A percentile compares a stretch with the other conserved stretches of the same genome.
Conservation (phyloP, 495 filamentous ascomycete genomes). For the Mycothermus thermophilus region DNA sequence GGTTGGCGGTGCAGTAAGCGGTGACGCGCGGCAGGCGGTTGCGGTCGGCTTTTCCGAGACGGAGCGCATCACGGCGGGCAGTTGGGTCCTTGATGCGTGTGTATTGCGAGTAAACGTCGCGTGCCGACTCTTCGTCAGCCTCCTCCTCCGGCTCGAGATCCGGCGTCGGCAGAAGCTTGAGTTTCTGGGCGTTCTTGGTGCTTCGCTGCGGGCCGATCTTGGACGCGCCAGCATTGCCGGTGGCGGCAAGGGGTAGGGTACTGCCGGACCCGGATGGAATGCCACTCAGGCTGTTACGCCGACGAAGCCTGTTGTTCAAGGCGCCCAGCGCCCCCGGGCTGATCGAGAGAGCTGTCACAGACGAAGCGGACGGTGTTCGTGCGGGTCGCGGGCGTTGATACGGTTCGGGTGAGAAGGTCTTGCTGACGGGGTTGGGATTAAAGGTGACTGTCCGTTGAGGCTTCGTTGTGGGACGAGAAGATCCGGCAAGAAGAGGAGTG, state of each 20-base stretch:
- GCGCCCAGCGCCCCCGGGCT: slow-evolving; percentile 26
- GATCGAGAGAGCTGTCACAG: slow-evolving; percentile 13
- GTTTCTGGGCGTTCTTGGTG: slow-evolving; percentile 87
- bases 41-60: slow-evolving; percentile 85
- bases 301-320: slow-evolving; percentile 72
- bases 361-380: slow-evolving; percentile 6
- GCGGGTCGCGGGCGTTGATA: slow-evolving; percentile 4
- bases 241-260: slow-evolving; percentile 36
- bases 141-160: slow-evolving; percentile 63
- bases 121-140: slow-evolving; percentile 73
- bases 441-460: slow-evolving; percentile 35
- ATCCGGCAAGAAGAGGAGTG: slow-evolving; percentile 28
- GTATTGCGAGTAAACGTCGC: slow-evolving; percentile 93
- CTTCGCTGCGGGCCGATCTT: slow-evolving; percentile 94
- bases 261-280: not conserved
- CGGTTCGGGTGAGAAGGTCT: slow-evolving; percentile 36
- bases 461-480: slow-evolving; percentile 20
- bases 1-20: slow-evolving; percentile 87
- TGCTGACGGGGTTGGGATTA: slow-evolving; percentile 34
- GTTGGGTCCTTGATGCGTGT: slow-evolving; percentile 90
- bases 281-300: slow-evolving; percentile 64
- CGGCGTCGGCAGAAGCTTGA: slow-evolving; percentile 86
- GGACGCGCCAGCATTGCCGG: slow-evolving; percentile 31
- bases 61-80: slow-evolving; percentile 79
- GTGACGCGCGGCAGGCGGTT: slow-evolving; percentile 80